Conservation (phyloP, 768 basidiomycete genomes). For the Lanmaoa rubissima region DNA sequence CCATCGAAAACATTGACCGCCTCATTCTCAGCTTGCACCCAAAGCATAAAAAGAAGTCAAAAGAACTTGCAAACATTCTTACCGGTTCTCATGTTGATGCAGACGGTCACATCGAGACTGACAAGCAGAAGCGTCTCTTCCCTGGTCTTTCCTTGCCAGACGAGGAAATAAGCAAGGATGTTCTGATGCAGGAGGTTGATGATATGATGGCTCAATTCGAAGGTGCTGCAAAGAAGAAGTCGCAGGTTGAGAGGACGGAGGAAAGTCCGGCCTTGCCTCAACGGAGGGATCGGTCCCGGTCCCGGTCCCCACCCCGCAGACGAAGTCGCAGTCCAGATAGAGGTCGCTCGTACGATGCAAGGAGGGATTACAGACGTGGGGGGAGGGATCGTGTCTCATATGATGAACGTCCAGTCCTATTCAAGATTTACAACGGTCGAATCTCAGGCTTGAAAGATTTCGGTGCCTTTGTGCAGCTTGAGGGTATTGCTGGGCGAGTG, state of each 20-base stretch:
- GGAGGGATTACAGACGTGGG: slow-evolving; percentile 41
- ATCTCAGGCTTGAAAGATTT: slow-evolving; percentile 90
- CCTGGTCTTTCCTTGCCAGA: slow-evolving; percentile 87
- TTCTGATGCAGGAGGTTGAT: slow-evolving; percentile 84
- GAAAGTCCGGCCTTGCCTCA: slow-evolving; percentile 59
- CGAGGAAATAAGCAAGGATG: slow-evolving; percentile 67
- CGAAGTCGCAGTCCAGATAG: slow-evolving; percentile 62
- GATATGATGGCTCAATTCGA: slow-evolving; percentile 81
- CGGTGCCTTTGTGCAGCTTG: slow-evolving; percentile 89
- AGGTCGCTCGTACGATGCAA: slow-evolving; percentile 45
- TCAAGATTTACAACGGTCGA: slow-evolving; percentile 92
- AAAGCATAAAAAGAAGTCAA: slow-evolving; percentile 79
- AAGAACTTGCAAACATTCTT: slow-evolving; percentile 38
- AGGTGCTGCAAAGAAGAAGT: slow-evolving; percentile 61
- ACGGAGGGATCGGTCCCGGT: slow-evolving; percentile 47
- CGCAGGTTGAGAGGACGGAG: slow-evolving; percentile 41
- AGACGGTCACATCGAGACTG: slow-evolving; percentile 49
- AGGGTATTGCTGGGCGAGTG: slow-evolving; percentile 79
- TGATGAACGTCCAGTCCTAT: slow-evolving; percentile 85
- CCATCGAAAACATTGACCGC: slow-evolving; percentile 91
- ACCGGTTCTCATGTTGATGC: slow-evolving; percentile 29
- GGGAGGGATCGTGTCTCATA: slow-evolving; percentile 37
- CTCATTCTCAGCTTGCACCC: slow-evolving; percentile 94
- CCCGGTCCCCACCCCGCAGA: slow-evolving; percentile 46
- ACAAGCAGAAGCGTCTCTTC: slow-evolving; percentile 82